Conservation (phyloP, 2,329 filamentous ascomycete genomes). For the Hypoxylon sp. region DNA sequence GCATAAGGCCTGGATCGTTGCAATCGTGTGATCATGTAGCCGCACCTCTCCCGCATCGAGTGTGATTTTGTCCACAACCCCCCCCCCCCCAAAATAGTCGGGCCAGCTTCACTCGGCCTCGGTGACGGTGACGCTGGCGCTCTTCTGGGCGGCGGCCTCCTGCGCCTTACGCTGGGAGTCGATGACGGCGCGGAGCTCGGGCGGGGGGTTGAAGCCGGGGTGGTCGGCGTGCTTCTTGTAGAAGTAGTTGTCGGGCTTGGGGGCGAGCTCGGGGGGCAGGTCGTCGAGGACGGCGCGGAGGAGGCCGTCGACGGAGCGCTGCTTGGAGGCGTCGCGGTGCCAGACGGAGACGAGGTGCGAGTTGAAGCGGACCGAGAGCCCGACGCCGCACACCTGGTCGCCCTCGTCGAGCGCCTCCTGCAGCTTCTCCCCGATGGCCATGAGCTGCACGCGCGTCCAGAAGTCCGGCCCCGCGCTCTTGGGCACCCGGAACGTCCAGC, state of each 20-base stretch:
- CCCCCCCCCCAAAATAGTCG: background rate
- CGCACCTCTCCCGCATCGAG: background rate
- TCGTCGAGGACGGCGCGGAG: constrained; percentile 76
- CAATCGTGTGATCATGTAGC: background rate
- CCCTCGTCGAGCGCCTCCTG: constrained; percentile 75
- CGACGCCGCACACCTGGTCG: constrained; percentile 89
- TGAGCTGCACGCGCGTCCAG: constrained; percentile 82
- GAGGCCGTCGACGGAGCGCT: constrained; percentile 78
- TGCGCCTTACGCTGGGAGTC: constrained; percentile 63
- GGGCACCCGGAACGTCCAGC: constrained; percentile 90
- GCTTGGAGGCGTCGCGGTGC: constrained; percentile 87
- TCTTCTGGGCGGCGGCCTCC: constrained; percentile 45
- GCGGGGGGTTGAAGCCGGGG: constrained; percentile 75
- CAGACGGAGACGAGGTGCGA: constrained; percentile 88
- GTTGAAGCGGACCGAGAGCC: constrained; percentile 87
- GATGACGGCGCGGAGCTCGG: constrained; percentile 64
- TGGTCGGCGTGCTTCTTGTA: constrained; percentile 94
- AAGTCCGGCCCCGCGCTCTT: constrained; percentile 77
- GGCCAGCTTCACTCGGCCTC: constrained; percentile 21
- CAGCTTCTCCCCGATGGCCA: constrained; percentile 84
- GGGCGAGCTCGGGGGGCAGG: constrained; percentile 75
- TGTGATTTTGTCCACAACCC: no score
- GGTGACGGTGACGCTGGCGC: constrained; percentile 37
- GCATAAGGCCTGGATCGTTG: background rate
- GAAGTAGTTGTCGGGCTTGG: constrained; percentile 75